Base-by-base conservation (phyloP, 768 basidiomycete genomes). In the Russula dissimulans region DNA sequence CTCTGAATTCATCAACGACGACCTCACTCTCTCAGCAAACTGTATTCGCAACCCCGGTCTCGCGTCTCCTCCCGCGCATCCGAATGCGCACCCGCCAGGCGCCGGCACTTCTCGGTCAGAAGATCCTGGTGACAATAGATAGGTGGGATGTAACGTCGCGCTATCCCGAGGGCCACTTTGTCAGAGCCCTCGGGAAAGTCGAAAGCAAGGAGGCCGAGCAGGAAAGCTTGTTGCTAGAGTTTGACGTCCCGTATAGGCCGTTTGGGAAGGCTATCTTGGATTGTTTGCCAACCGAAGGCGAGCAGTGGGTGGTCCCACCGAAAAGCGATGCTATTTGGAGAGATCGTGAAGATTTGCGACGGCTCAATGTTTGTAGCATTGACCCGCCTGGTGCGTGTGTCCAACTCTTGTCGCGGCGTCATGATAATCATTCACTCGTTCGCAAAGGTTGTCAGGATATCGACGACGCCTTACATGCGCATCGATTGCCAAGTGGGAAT, bases 131-230 rank as follows among this genome's bases (percentile, higher is more conserved):
- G 45, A 87, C 91, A 3, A 91, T 98, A 67, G 97, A 99, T 69
- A 78, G 86, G 44, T 99, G 97, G 97, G 86, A 90, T 31, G 74
- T 77, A 5, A 87, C 84, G 10, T 92, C 90, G 1, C 81, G 92
- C 18, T 97, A 97, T 69, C 97, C 97, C 0, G 95, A 97, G 67
- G 97, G 97, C 0, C 97, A 99, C 70, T 92, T 99, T 64, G 95
- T 98, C 22, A 84, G 95, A 44, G 84, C 92, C 0, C 79, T 99
- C 1, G 97, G 97, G 3, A 84, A 83, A 67, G 91, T 85, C 0
- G 95, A 94, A 68, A 90, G 88, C 71, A 97, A 97, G 71, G 94
- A 95, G 70, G 95, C 95, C 0, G 95, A 98, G 68, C 89, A 94
- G 70, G 95, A 98, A 72, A 91, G 90, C 69, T 69, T 99, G 57